phyloP scores from a whole-genome alignment of 1,284 basidiomycete species.

The Fomitopsis pinicola region DNA sequence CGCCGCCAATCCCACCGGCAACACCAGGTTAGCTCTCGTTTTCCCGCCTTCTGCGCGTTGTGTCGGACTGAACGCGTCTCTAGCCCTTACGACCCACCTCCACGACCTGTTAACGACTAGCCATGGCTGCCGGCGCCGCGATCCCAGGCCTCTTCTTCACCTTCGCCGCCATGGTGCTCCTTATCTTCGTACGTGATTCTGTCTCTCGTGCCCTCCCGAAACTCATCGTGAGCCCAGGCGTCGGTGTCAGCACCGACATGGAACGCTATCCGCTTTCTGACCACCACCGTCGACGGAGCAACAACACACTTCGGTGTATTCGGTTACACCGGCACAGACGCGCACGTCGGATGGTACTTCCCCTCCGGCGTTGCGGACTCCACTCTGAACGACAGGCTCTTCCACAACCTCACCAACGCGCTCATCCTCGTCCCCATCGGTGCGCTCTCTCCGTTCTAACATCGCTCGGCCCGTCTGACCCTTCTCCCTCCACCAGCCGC shows the following conservation, averaged over 20 bases:
- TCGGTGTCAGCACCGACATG: conserved; percentile 71
- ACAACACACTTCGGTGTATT: conserved; percentile 68
- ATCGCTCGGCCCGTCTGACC: conserved; percentile 48
- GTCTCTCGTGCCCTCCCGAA: not conserved
- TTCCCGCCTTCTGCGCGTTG: not conserved
- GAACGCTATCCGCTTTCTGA: conserved; percentile 66
- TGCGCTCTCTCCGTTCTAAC: conserved; percentile 20
- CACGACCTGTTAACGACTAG: conserved; percentile 8
- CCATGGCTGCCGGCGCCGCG: conserved; percentile 37
- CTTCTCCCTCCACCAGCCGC: conserved; percentile 46
- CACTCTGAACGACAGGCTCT: conserved; percentile 43
- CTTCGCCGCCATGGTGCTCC: conserved; percentile 62
- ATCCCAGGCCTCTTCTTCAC: conserved; percentile 45
- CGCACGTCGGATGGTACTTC: conserved; percentile 57
- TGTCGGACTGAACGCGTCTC: conserved; percentile 2
- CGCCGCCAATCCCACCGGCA: not conserved
- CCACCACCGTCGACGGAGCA: conserved; percentile 35
- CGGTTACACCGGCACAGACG: conserved; percentile 61
- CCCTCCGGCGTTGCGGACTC: conserved; percentile 28
- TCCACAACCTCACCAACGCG: conserved; percentile 67
- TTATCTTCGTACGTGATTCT: conserved; percentile 52
- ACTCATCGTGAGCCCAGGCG: conserved; percentile 32
- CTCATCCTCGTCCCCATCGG: conserved; percentile 79
- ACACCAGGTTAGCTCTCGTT: conserved; percentile 5
- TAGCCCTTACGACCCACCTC: conserved; percentile 14